Percentiles rank a stretch among this genome's conserved stretches.
Evolutionary conservation across 1,284 basidiomycete species (phyloP).

Genomic region (Moesziomyces sp.): DNA sequence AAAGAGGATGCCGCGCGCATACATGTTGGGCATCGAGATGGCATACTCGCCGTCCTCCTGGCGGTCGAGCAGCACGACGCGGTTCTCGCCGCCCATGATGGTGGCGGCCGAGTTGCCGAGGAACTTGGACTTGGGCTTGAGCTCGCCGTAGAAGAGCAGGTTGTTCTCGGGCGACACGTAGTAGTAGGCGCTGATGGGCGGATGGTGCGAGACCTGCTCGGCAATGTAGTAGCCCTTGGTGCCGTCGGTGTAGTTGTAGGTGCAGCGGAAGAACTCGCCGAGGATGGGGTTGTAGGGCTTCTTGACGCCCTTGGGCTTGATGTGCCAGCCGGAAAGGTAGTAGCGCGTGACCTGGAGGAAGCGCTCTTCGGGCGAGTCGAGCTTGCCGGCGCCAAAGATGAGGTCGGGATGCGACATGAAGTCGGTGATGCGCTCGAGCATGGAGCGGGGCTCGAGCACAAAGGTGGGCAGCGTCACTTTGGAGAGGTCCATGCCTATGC

Average conservation of each 20-base stretch:
- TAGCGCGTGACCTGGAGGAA: conserved; percentile 92
- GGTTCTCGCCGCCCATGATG: conserved; percentile 90
- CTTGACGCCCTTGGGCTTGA: conserved; percentile 99
- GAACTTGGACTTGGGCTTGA: conserved; percentile 95
- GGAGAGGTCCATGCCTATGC: conserved; percentile 92
- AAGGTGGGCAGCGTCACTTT: conserved; percentile 77
- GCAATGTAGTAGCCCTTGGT: conserved; percentile 95
- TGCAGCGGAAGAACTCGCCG: conserved; percentile 96
- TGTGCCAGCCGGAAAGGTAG: conserved; percentile 99
- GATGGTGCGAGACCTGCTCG: conserved; percentile 91
- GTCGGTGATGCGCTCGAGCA: conserved; percentile 73
- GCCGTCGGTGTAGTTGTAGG: conserved; percentile 91
- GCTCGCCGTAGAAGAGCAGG: conserved; percentile 84
- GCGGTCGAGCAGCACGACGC: conserved; percentile 60
- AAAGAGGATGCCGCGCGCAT: conserved; percentile 94
- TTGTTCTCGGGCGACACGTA: conserved; percentile 92
- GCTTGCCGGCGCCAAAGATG: conserved; percentile 86
- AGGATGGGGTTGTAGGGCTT: conserved; percentile 99
- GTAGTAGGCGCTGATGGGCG: conserved; percentile 95
- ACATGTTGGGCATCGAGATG: conserved; percentile 70
- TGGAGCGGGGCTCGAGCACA: conserved; percentile 66
- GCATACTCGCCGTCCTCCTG: conserved; percentile 63
- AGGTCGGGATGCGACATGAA: conserved; percentile 99
- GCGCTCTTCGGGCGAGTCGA: conserved; percentile 84
- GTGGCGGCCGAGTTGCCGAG: conserved; percentile 78